phyloP scores from a whole-genome alignment of 2,329 filamentous ascomycete genomes.

The Corniculantispora saksenae region DNA sequence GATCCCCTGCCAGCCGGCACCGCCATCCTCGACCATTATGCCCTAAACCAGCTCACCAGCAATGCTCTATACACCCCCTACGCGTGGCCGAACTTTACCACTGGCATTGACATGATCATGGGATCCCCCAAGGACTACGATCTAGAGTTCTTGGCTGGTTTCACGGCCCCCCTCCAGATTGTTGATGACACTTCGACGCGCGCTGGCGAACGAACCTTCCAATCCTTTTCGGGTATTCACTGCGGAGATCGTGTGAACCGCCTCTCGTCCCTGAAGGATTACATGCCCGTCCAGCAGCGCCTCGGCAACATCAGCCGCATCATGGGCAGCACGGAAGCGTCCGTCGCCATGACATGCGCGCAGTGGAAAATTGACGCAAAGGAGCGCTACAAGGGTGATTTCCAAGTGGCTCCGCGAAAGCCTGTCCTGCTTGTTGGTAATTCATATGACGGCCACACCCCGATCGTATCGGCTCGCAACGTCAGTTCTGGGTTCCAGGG shows the following conservation, averaged over 20 bases:
- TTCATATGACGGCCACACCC: conserved; percentile 40
- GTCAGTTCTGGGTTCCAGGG: conserved; percentile 38
- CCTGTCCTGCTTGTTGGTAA: conserved; percentile 42
- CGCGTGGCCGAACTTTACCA: conserved; percentile 23
- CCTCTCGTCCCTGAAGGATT: conserved; percentile 29
- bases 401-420: conserved; percentile 33
- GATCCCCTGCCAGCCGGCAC: conserved; percentile 28
- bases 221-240: conserved; percentile 30
- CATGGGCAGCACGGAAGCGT: conserved; percentile 26
- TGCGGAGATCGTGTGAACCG: conserved; percentile 37
- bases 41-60: conserved; percentile 25
- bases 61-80: conserved; percentile 26
- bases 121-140: not conserved
- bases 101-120: conserved; percentile 21
- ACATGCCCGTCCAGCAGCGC: conserved; percentile 27
- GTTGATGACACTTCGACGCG: not conserved
- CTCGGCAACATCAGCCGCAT: conserved; percentile 30
- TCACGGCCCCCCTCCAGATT: not conserved
- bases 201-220: not conserved
- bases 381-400: conserved; percentile 36
- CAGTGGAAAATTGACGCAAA: conserved; percentile 41
- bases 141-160: not conserved
- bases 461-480: conserved; percentile 39
- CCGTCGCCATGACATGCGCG: conserved; percentile 32
- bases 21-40: conserved; percentile 28